These are phyloP conservation scores for Ascochyta fabae DNA, from an alignment of 2,329 filamentous ascomycete genomes.

Conservation along the genomic window DNA sequence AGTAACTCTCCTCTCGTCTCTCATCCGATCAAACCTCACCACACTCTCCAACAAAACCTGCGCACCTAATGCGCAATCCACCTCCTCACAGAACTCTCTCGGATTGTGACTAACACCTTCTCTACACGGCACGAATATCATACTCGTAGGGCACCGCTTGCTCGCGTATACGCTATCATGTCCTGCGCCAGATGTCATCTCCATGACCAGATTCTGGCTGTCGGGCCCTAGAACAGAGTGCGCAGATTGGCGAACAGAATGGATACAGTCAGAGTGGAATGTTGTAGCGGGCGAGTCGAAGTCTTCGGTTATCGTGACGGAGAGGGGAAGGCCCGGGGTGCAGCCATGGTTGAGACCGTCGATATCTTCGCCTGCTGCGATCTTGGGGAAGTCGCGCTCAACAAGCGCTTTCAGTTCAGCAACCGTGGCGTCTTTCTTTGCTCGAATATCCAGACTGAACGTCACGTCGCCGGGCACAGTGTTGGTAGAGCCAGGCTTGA, in stretches of 20 bases:
- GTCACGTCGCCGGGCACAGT: slow-evolving; percentile 73
- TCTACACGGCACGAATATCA: slow-evolving; percentile 57
- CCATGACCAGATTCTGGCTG: slow-evolving; percentile 60
- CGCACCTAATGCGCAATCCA: slow-evolving; percentile 55
- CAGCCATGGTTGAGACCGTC: slow-evolving; percentile 54
- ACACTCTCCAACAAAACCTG: slow-evolving; percentile 60
- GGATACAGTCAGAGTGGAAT: slow-evolving; percentile 73
- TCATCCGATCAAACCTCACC: slow-evolving; percentile 56
- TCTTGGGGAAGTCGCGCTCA: slow-evolving; percentile 63
- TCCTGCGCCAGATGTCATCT: slow-evolving; percentile 69
- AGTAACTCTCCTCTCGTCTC: slow-evolving; percentile 44
- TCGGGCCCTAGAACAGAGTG: slow-evolving; percentile 61
- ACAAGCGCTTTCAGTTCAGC: slow-evolving; percentile 64
- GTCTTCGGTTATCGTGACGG: slow-evolving; percentile 66
- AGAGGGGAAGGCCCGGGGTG: slow-evolving; percentile 58
- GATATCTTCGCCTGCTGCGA: slow-evolving; percentile 65
- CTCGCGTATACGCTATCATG: slow-evolving; percentile 61
- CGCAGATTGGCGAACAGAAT: slow-evolving; percentile 67
- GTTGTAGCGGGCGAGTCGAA: slow-evolving; percentile 62
- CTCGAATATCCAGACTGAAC: slow-evolving; percentile 73
- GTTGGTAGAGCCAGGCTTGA: slow-evolving; percentile 73
- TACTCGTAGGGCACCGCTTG: slow-evolving; percentile 55
- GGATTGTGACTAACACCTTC: slow-evolving; percentile 59
- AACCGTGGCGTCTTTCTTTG: slow-evolving; percentile 63
- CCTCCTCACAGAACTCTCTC: slow-evolving; percentile 53